These are phyloP conservation scores for Beta lomatogona DNA, from an alignment of 179 eudicot species.

Conservation along the genomic window DNA sequence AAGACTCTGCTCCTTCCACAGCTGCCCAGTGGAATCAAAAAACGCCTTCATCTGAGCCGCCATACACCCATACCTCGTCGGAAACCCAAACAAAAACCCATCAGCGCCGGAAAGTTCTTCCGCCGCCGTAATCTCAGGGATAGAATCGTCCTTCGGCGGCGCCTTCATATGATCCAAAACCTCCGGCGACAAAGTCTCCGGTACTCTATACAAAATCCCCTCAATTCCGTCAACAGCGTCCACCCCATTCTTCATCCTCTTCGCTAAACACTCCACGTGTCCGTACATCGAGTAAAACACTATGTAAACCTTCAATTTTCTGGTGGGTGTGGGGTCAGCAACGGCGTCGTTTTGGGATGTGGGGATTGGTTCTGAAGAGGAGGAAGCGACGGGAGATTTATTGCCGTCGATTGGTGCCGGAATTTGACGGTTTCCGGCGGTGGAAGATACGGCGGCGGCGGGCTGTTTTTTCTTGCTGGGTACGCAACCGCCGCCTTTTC, in stretches of 20 bases:
- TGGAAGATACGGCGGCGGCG: conserved; percentile 8
- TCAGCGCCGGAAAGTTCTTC: conserved; percentile 56
- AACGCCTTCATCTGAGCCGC: conserved; percentile 97
- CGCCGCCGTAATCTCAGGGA: conserved; percentile 58
- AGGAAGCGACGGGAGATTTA: background rate
- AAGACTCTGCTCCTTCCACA: conserved; percentile 84
- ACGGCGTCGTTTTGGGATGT: background rate
- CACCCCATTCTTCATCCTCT: conserved; percentile 66
- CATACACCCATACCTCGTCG: conserved; percentile 89
- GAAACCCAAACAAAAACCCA: conserved; percentile 90
- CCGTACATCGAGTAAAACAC: conserved; percentile 96
- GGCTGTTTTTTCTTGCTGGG: conserved; percentile 66
- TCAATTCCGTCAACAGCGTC: conserved; percentile 78
- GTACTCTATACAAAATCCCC: conserved; percentile 67
- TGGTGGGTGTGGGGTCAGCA: conserved; percentile 6
- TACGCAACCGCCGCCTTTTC: conserved; percentile 91
- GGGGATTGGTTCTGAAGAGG: conserved; percentile 12
- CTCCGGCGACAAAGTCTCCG: conserved; percentile 68
- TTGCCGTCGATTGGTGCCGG: conserved; percentile 20
- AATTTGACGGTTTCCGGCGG: conserved; percentile 1
- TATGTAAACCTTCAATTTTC: conserved; percentile 48
- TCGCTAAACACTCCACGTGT: conserved; percentile 78
- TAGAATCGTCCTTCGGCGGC: conserved; percentile 69
- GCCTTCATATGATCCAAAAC: conserved; percentile 69
- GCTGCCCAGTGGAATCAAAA: conserved; percentile 70